Base-by-base conservation (phyloP, 441 rosid genomes). In the Corymbia citriodora region DNA sequence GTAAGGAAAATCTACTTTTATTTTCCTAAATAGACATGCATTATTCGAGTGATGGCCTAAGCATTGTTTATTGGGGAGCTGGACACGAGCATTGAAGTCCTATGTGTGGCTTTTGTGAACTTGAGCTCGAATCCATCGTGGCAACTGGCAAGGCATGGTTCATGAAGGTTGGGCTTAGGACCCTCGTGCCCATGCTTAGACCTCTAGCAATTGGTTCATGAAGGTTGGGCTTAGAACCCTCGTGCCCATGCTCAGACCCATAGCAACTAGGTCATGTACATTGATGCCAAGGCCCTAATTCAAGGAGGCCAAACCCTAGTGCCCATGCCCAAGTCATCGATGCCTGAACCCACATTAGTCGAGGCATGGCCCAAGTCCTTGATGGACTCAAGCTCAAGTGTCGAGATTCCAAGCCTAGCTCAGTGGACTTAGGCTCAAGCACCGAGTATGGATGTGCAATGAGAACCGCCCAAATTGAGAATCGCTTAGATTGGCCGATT, bases 81-180 rank as follows among this genome's bases (percentile, higher is more conserved):
- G 0, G 25, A 29, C n/a, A 59, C 0, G 0, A 59, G 65, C 65
- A 59, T 13, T 59, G 25, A 25, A 13, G 0, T 59, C 14, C n/a
- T 29, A 25, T 29, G 25, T 29, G 0, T 10, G 0, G 0, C 5
- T 29, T 65, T 0, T 2, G 0, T 7, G 65, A 18, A n/a, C 0
- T 16, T 0, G 5, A 65, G 10, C 72, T 65, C 0, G 4, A 31
- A 65, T 63, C 6, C 72, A 65, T 65, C 10, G 14, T n/a, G 10
- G 36, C n/a, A 0, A 7, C 1, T n/a, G 10, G 36, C n/a, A 0
- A 7, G 3, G 0, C 72, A 15, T n/a, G 18, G 72, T n/a, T 65
- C 16, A 65, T 14, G 36, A 3, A n/a, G 72, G 33, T 14, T 3
- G 10, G 19, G 0, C 10, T 0, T 12, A 65, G 19, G 16, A 65